Conservation (phyloP, 495 filamentous ascomycete genomes). For the Gamarada debralockiae region DNA sequence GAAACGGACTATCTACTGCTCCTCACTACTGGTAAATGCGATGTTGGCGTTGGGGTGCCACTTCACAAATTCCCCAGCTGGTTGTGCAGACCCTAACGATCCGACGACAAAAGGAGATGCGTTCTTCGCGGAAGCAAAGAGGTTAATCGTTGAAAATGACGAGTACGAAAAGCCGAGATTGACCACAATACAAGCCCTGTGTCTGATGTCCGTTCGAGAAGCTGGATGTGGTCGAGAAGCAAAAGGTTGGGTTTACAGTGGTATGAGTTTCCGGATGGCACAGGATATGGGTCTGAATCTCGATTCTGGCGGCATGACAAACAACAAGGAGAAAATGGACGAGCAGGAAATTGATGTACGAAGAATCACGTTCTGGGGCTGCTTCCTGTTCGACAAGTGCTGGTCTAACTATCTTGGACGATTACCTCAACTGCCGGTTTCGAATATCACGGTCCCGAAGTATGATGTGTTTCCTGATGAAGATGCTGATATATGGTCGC, state of each 20-base stretch:
- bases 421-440: conserved; percentile 77
- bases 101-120: conserved; percentile 90
- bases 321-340: conserved; percentile 54
- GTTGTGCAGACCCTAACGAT: conserved; percentile 64
- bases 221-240: conserved; percentile 93
- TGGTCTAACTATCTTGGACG: conserved; percentile 98
- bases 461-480: conserved; percentile 89
- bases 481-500: conserved; percentile 80
- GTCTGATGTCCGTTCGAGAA: conserved; percentile 94
- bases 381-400: conserved; percentile 96
- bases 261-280: conserved; percentile 99
- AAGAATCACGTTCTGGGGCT: conserved; percentile 96
- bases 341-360: conserved; percentile 88
- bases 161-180: conserved; percentile 87
- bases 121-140: conserved; percentile 94
- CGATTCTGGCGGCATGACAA: conserved; percentile 61
- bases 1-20: conserved; percentile 69
- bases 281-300: conserved; percentile 90
- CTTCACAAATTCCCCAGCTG: conserved; percentile 75
- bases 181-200: conserved; percentile 92
- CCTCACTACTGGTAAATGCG: conserved; percentile 84
- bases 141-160: conserved; percentile 83
- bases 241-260: conserved; percentile 96
- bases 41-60: conserved; percentile 97
- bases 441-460: conserved; percentile 77